Evolutionary conservation across 1,284 basidiomycete genomes (phyloP), one percentile per base, ranked within the genome.

Genomic region (Athelia sp.): DNA sequence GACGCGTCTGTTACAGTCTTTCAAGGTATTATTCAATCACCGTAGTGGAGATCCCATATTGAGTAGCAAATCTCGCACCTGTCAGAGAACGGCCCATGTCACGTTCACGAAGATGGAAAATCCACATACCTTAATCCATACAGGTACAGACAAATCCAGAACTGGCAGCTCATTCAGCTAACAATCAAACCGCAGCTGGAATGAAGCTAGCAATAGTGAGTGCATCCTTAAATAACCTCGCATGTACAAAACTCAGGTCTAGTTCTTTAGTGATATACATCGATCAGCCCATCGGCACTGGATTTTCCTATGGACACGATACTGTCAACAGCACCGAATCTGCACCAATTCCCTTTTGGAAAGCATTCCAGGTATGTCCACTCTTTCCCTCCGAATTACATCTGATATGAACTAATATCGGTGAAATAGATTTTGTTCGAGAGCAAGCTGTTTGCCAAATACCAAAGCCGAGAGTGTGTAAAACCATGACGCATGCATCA

Each of bases 201-300:
- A 87, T 59, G 81, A 76, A 46, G 62, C 80, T 53, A 82, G 78
- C 64, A 87, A 89, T 56, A 76, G 83, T 84, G 47, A 35, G 57
- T n/a, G 23, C 2, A 32, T 6, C 4, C 8, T 14, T 17, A 3
- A 31, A 52, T 38, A 22, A 47, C n/a, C 22, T 45, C 22, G 46
- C n/a, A n/a, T n/a, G 60, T 76, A 84, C 80, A 10, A 43, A 38
- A 46, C 31, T 21, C 13, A 10, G 26, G 18, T 17, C 31, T 45
- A 23, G 48, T 43, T 1, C 17, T 26, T 2, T 9, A 85, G 82
- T 85, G 62, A 81, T 90, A 43, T 88, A 87, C 58, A 81, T 89
- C 46, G 86, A 88, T 61, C 86, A 90, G 62, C 87, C 87, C 1
- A 81, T 86, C 47, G 81, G 80, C 0, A 79, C 81, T 3, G 83